Base-by-base conservation (phyloP, 2,329 filamentous ascomycete genomes). In the Sclerotinia trifoliorum region DNA sequence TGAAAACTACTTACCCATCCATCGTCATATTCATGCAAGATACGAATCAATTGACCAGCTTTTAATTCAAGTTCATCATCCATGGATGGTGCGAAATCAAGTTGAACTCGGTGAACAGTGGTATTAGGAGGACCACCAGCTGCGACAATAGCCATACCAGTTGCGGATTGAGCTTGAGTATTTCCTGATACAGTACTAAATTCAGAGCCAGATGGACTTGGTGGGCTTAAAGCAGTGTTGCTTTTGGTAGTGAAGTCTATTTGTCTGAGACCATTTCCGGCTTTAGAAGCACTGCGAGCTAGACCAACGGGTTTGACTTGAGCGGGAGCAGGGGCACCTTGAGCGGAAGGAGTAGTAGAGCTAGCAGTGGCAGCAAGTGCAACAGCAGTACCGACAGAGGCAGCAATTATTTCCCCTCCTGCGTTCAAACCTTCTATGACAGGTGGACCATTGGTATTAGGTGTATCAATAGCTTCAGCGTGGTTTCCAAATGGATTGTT, bases 21-120 rank as follows among this genome's bases (percentile, higher is more conserved):
- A 80, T 99, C 95, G 77, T 99, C 95, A 76, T 98, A 99, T 80
- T 97, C 94, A 77, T 98, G 94, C 65, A 98, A 83, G 72, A 99
- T 83, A 72, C 94, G 87, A 63, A 98, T 92, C 61, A 99, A 84
- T 71, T 96, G 89, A 65, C 95, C 95, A 68, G 90, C 87, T 71
- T 83, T 86, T 56, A 99, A 84, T 71, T 88, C 91, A 76, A 99
- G 83, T 80, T 99, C 95, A 77, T 99, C 95, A 7, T 93, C 90
- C 84, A 98, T 90, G 4, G 91, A 94, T 35, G 95, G 94, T 78
- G 88, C 90, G 80, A 98, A 99, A 79, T 97, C 94, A 73, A 98
- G 87, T 79, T 97, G 92, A 46, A 98, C 92, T 71, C 95, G 92
- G 79, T 98, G 91, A 67, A 98, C 94, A 72, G 92, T 79, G 68